Conservation (phyloP, 2,329 filamentous ascomycete species). For the Aureobasidium vineae region DNA sequence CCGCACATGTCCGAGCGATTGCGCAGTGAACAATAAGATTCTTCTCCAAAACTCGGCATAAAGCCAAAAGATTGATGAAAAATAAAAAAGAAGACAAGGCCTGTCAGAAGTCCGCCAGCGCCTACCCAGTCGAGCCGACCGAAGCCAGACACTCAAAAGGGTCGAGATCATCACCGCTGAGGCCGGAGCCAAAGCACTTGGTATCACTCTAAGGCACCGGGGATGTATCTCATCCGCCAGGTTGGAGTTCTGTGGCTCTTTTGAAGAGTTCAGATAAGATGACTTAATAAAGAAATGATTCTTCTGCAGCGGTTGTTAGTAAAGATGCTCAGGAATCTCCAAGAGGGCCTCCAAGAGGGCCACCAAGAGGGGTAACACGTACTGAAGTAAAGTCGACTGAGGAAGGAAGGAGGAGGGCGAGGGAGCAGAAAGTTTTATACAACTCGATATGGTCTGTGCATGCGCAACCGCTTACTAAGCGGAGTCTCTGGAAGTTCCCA, state of each 20-base stretch:
- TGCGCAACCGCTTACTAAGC: not conserved
- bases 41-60: constrained; percentile 25
- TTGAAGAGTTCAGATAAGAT: constrained; percentile 88
- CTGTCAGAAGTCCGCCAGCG: constrained; percentile 31
- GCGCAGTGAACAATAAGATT: not conserved
- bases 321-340: not conserved
- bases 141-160: constrained; percentile 29
- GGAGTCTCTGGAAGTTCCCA: not conserved
- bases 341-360: too few relatives aligned
- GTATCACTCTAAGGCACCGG: constrained; percentile 87
- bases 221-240: constrained; percentile 89
- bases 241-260: constrained; percentile 90
- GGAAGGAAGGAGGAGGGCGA: constrained; percentile 27
- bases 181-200: constrained; percentile 25
- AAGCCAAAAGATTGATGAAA: constrained; percentile 23
- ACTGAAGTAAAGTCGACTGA: constrained; percentile 29
- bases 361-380: not conserved
- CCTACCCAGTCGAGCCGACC: constrained; percentile 30
- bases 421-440: not conserved
- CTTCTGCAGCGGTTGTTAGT: constrained; percentile 46
- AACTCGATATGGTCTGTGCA: constrained; percentile 3
- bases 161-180: constrained; percentile 31
- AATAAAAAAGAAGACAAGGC: constrained; percentile 16
- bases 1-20: not conserved
- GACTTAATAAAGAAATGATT: constrained; percentile 96